Percentiles rank a stretch among this genome's conserved stretches.
Conservation (phyloP, 2,329 filamentous ascomycete genomes). For the Mycosphaerella arachidis region DNA sequence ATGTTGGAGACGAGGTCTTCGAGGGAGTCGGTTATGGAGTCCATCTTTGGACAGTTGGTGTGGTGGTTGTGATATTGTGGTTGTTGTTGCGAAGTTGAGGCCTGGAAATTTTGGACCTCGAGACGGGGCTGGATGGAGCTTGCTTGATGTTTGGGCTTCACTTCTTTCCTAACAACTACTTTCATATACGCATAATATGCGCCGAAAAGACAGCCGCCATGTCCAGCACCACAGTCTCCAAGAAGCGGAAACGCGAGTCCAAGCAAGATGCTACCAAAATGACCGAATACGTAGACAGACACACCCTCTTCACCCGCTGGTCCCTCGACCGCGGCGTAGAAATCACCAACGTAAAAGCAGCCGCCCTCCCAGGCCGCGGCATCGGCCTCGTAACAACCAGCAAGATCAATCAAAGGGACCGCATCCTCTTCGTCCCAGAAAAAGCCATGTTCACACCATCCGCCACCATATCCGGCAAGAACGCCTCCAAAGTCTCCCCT, state of each 20-base stretch:
- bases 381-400: constrained; percentile 71
- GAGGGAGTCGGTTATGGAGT: constrained; percentile 60
- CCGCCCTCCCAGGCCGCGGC: constrained; percentile 65
- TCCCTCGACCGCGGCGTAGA: constrained; percentile 60
- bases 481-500: constrained; percentile 21
- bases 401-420: constrained; percentile 57
- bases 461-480: constrained; percentile 35
- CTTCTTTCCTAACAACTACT: not conserved
- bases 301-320: constrained; percentile 63
- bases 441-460: constrained; percentile 61
- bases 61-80: not conserved
- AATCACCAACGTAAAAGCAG: constrained; percentile 63
- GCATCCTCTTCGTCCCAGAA: constrained; percentile 62
- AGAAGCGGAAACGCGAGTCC: constrained; percentile 1
- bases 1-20: constrained; percentile 67
- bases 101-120: constrained; percentile 7
- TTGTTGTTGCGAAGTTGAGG: constrained; percentile 1
- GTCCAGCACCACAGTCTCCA: not conserved
- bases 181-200: not conserved
- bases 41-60: constrained; percentile 40
- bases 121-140: constrained; percentile 2
- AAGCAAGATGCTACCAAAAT: not conserved
- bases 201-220: not conserved
- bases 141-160: not conserved
- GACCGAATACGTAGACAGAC: constrained; percentile 28